Evolutionary conservation across 495 filamentous ascomycete species (phyloP), one percentile per base, ranked within the genome.

Genomic region (Niebla homalea): DNA sequence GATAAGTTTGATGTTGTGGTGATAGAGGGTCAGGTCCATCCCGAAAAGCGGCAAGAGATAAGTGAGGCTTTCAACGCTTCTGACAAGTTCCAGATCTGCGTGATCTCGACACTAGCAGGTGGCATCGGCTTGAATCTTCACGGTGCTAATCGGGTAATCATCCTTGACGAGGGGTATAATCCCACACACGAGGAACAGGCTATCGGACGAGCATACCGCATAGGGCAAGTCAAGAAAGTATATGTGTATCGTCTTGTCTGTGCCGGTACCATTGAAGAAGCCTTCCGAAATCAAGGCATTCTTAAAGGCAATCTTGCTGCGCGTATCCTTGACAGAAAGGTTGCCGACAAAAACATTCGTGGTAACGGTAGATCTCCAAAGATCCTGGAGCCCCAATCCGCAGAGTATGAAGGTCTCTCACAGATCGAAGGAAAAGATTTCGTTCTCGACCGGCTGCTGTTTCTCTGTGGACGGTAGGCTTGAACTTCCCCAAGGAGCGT

Each of bases 141-240:
- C 36, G 83, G 84, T 4, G 90, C 90, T 0, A 97, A 94, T 62
- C 77, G 90, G 6, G 85, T 94, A 10, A 71, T 96, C 20, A 84
- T 97, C 18, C 82, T 94, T 35, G 90, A 97, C 58, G 86, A 83
- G 60, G 69, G 70, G 43, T 95, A 80, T 63, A 90, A 86, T 46
- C 90, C 90, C 0, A 73, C 74, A 5, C 75, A 79, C 63, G 90
- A 96, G 60, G 79, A 89, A 50, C 90, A 97, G 62, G 90, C 90
- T 6, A 76, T 97, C 48, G 89, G 87, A 8, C 75, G 90, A 55
- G 83, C 84, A 0, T 94, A 93, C 61, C 85, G 90, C 2, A 71
- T 97, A 19, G 89, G 90, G 0, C 90, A 97, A 58, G 65, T 62
- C 16, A 95, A 94, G 55, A 71, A 73, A 1, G 89, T 94, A 2